Percentiles rank a stretch among this genome's conserved stretches.
Conservation (phyloP, 495 filamentous ascomycete genomes). For the Cladorrhinum samala region DNA sequence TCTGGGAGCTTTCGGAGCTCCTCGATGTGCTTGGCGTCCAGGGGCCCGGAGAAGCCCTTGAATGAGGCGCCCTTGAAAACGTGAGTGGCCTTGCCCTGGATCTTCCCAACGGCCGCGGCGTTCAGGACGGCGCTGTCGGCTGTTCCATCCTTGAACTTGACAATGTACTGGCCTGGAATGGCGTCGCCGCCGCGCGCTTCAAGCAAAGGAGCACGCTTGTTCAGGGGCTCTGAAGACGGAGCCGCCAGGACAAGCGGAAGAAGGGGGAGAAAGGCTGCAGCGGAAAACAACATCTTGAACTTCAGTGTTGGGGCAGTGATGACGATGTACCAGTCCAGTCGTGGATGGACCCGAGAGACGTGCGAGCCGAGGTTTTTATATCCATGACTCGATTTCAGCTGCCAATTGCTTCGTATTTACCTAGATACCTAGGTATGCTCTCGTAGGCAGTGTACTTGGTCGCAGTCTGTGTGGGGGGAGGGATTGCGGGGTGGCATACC, state of each 20-base stretch:
- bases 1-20: not conserved
- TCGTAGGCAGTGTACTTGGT: too few species aligned
- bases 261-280: not conserved
- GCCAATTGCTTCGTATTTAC: not conserved
- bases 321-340: not conserved
- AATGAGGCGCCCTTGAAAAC: not conserved
- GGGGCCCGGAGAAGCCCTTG: conserved; percentile 3
- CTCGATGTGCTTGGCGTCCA: not conserved
- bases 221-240: not conserved
- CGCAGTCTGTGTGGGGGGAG: not conserved
- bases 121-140: not conserved
- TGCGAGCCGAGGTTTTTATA: not conserved
- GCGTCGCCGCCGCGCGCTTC: not conserved
- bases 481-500: not conserved
- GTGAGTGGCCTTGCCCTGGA: not conserved
- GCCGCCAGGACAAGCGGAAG: not conserved
- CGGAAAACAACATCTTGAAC: not conserved
- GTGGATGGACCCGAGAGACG: not conserved
- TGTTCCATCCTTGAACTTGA: conserved; percentile 4
- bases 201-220: conserved; percentile 1
- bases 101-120: not conserved
- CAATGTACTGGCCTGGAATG: conserved; percentile 3
- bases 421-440: too few species aligned
- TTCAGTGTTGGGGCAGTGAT: not conserved
- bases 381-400: not conserved